These are phyloP conservation scores for Penicillium paneum DNA, from an alignment of 2,329 filamentous ascomycete species.

Conservation along the genomic window DNA sequence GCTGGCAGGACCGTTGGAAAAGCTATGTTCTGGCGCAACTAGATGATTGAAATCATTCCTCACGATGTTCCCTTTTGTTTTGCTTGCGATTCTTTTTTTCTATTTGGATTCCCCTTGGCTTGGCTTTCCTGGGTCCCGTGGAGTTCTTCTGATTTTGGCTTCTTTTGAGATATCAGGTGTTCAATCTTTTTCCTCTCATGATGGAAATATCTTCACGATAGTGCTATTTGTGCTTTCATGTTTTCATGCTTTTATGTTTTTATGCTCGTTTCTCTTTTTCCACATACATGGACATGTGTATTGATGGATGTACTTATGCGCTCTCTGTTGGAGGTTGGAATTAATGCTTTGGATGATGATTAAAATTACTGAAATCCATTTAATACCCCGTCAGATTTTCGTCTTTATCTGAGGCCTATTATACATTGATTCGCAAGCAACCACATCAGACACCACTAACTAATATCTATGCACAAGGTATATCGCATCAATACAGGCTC, in stretches of 20 bases:
- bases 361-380: neutral
- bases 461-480: neutral
- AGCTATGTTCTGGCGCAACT: conserved; percentile 43
- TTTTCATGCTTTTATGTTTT: neutral
- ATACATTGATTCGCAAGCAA: neutral
- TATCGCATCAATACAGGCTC: neutral
- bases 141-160: conserved; percentile 6
- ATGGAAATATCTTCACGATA: conserved; percentile 25
- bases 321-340: neutral
- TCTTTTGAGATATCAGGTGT: conserved; percentile 6
- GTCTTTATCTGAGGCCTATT: neutral
- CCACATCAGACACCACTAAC: neutral
- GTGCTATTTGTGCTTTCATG: neutral
- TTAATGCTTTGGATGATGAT: conserved; percentile 3
- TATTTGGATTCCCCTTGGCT: neutral
- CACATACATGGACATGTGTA: conserved; percentile 16
- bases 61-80: neutral
- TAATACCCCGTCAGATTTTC: neutral
- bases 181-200: conserved; percentile 15
- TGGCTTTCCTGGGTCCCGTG: neutral
- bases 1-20: conserved; percentile 33
- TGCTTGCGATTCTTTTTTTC: neutral
- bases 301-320: conserved; percentile 18
- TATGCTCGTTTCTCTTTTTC: conserved; percentile 1
- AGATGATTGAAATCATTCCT: conserved; percentile 7